These are phyloP conservation scores for Graphium sp. DNA, from an alignment of 2,329 filamentous ascomycete species.

Conservation along the genomic window DNA sequence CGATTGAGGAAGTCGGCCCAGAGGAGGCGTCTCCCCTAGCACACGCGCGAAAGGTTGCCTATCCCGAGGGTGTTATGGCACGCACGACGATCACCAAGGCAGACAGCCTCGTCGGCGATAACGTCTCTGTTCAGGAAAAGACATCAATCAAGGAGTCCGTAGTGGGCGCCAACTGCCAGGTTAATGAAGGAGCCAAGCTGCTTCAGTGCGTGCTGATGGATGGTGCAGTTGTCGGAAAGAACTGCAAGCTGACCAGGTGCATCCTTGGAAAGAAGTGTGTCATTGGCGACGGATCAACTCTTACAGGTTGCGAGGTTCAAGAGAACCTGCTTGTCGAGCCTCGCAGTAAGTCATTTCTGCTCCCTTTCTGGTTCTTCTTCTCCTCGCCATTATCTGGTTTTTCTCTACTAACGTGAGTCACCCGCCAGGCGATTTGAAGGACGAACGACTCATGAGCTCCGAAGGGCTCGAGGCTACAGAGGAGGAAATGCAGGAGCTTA, in stretches of 20 bases:
- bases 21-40: slow-evolving; percentile 54
- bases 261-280: slow-evolving; percentile 68
- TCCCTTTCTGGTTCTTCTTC: background rate
- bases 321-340: slow-evolving; percentile 75
- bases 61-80: slow-evolving; percentile 65
- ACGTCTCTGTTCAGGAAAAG: slow-evolving; percentile 78
- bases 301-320: slow-evolving; percentile 86
- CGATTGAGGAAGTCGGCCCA: slow-evolving; percentile 43
- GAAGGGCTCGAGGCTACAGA: slow-evolving; percentile 48
- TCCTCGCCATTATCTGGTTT: slow-evolving; percentile 5
- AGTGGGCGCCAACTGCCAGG: slow-evolving; percentile 73
- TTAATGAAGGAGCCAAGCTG: slow-evolving; percentile 71
- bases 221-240: slow-evolving; percentile 68
- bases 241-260: slow-evolving; percentile 73
- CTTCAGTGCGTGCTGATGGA: slow-evolving; percentile 89
- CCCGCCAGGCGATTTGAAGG: slow-evolving; percentile 44
- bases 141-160: slow-evolving; percentile 85
- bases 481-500: slow-evolving; percentile 38
- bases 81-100: slow-evolving; percentile 67
- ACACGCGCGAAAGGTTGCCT: slow-evolving; percentile 63
- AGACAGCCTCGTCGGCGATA: slow-evolving; percentile 74
- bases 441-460: slow-evolving; percentile 51
- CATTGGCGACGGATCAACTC: slow-evolving; percentile 64
- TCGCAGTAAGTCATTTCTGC: slow-evolving; percentile 36
- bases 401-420: no score